Evolutionary conservation across 2,329 filamentous ascomycete species (phyloP), one percentile per base, ranked within the genome.

Genomic region (Aspergillus novofumigatus): DNA sequence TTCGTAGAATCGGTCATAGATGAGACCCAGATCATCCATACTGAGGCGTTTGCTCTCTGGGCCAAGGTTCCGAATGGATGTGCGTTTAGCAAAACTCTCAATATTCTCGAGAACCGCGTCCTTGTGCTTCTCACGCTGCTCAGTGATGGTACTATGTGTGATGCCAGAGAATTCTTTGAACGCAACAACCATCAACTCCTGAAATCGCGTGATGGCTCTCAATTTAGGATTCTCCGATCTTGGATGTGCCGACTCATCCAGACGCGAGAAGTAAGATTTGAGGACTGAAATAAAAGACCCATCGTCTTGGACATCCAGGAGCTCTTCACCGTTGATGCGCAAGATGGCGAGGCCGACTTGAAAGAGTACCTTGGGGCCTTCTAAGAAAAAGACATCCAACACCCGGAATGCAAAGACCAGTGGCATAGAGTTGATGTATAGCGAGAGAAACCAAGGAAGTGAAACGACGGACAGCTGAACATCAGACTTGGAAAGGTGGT

Each of bases 391-490:
- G 51, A 99, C 93, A 68, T 99, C 94, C 60, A 99, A 77, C 51
- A 99, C 94, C 55, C 94, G 85, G 74, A 97, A 99, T 49, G 94
- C 94, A 75, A 97, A 99, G 1, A 97, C 92, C 17, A 99, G 81
- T 4, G 94, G 94, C 94, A 99, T 99, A 1, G 93, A 97, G 81
- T 99, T 99, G 80, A 99, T 95, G 76, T 97, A 99, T 20, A 99
- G 82, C 4, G 93, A 97, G 55, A 99, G 81, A 72, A 99, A 99
- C 94, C 94, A 99, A 3, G 94, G 94, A 47, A 99, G 81, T 9
- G 93, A 97, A 17, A 97, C 94, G 35, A 99, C 94, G 0, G 94
- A 97, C 21, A 99, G 84, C 74, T 99, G 95, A 23, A 99, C 92
- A 69, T 99, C 94, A 58, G 90, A 94, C 77, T 94, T 96, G 63